phyloP scores from a whole-genome alignment of 1,284 basidiomycete species.

The Ustilago vetiveriae region DNA sequence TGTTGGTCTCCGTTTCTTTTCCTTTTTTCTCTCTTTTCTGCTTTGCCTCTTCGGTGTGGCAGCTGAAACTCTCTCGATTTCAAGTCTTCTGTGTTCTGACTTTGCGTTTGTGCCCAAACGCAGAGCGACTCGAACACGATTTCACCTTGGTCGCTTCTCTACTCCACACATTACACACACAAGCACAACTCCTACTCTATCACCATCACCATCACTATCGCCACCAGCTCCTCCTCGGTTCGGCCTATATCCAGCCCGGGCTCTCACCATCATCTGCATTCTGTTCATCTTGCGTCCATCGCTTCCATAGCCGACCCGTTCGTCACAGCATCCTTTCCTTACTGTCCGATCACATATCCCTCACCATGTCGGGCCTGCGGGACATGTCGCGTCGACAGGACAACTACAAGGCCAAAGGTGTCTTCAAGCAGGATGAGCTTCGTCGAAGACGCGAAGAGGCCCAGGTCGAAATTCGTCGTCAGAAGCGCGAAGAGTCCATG shows the following conservation, averaged over 20 bases:
- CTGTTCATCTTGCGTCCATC: too few species aligned
- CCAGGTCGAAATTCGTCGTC: constrained; percentile 66
- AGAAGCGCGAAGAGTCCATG: constrained; percentile 67
- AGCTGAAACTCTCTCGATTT: constrained; percentile 2
- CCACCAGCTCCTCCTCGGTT: neutral
- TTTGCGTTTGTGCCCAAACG: too few species aligned
- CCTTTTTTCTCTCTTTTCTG: constrained; percentile 1
- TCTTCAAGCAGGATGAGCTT: constrained; percentile 66
- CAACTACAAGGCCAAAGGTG: constrained; percentile 65
- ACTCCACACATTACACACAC: neutral
- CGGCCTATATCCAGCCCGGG: neutral
- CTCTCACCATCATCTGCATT: neutral
- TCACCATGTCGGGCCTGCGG: constrained; percentile 56
- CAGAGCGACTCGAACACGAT: neutral
- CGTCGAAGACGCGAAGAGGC: constrained; percentile 65
- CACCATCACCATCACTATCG: neutral
- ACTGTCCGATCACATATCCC: too few species aligned
- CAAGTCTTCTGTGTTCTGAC: neutral
- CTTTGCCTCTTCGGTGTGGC: neutral
- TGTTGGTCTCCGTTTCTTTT: constrained; percentile 44
- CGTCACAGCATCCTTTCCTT: too few species aligned
- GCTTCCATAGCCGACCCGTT: too few species aligned
- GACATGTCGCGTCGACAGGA: constrained; percentile 64
- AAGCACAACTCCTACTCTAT: neutral
- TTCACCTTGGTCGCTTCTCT: neutral